These are phyloP conservation scores for Pelargonium fulgidum DNA, from an alignment of 441 rosid genomes.

Conservation along the genomic window DNA sequence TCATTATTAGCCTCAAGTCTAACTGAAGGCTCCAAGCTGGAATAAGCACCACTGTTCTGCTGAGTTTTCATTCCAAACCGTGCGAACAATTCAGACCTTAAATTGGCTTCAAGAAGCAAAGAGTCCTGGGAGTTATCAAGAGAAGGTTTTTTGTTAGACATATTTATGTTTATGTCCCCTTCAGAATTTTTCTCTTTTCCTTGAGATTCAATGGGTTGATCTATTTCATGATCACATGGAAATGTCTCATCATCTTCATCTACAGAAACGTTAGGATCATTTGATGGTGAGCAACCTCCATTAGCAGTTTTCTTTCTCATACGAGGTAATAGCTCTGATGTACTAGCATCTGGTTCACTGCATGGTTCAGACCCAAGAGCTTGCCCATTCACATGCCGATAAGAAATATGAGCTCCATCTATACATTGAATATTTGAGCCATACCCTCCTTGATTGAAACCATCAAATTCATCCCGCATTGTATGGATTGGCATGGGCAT, in stretches of 20 bases:
- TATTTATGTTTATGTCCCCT: constrained; percentile 22
- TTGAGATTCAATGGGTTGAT: constrained; percentile 29
- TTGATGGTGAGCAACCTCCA: constrained; percentile 48
- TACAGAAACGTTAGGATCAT: constrained; percentile 43
- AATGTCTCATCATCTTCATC: constrained; percentile 59
- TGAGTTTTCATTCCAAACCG: constrained; percentile 47
- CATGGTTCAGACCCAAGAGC: constrained; percentile 67
- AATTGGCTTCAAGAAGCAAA: constrained; percentile 67
- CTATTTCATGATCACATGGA: constrained; percentile 41
- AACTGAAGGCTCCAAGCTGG: constrained; percentile 33
- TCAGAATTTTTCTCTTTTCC: constrained; percentile 30
- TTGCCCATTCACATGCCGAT: constrained; percentile 40
- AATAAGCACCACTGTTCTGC: constrained; percentile 34
- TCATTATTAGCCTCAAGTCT: constrained; percentile 50
- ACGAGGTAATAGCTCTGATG: constrained; percentile 65
- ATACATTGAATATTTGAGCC: constrained; percentile 27
- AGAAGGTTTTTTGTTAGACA: constrained; percentile 22
- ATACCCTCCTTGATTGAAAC: constrained; percentile 27
- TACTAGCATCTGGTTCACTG: constrained; percentile 87
- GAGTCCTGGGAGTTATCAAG: constrained; percentile 39
- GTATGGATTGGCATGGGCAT: constrained; percentile 37
- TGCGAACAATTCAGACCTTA: constrained; percentile 78
- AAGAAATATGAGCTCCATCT: constrained; percentile 30
- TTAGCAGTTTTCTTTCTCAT: constrained; percentile 39
- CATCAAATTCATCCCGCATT: constrained; percentile 36